Base-by-base conservation (phyloP, 2,329 filamentous ascomycete genomes). In the Nemania sp. region DNA sequence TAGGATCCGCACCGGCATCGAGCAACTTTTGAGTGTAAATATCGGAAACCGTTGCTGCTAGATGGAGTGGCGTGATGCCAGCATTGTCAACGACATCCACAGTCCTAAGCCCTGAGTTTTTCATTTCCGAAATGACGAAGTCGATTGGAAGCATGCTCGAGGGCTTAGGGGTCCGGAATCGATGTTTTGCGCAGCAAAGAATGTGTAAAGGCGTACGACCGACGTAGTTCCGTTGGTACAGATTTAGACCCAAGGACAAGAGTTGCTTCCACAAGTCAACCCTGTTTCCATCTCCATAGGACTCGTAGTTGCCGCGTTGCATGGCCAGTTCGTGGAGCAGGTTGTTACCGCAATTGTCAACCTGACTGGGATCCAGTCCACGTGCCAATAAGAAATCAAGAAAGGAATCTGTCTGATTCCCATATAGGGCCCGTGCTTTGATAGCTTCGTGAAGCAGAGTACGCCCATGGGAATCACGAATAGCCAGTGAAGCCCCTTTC, bases 241-340 rank as follows among this genome's bases (percentile, higher is more conserved):
- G 7, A 29, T 48, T 43, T n/a, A 59, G 34, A 5, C 50, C 56
- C 20, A 53, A 25, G 5, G 48, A 29, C n/a, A 52, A 32, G 17
- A 58, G 48, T 20, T 37, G 18, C 2, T 48, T 53, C 48, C 40
- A 58, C 20, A 47, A 32, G 11, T 21, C 20, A 34, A 48, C 5
- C 6, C 29, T 49, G 6, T 35, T 11, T 49, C 42, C 45, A 15
- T 20, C 13, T 34, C n/a, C n/a, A 12, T 47, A 15, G 34, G 20
- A 7, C 2, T 35, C 15, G n/a, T 57, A 25, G 35, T 34, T 42
- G 6, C 13, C 3, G 18, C 20, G 15, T 6, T 11, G 34, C 34
- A 37, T 46, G 20, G 57, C 57, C 32, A 59, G 25, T 49, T 59
- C 57, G 45, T 59, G 57, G 50, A 59, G 43, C 9, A 59, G 34